phyloP scores from a whole-genome alignment of 2,329 filamentous ascomycete species.

The Dothiorella sarmentorum region DNA sequence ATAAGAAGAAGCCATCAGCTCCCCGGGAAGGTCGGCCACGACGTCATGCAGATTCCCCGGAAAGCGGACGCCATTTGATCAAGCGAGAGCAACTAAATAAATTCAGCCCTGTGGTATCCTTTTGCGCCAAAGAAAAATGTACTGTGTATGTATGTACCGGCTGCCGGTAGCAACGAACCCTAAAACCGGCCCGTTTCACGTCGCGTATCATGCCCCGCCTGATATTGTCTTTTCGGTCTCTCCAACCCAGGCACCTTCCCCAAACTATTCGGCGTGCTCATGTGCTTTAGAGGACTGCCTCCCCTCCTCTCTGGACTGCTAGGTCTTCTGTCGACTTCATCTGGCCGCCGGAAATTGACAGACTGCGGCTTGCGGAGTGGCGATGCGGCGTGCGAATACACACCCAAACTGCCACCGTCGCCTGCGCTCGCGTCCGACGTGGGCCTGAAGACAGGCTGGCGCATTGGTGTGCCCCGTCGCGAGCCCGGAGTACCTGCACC shows the following conservation, averaged over 20 bases:
- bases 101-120: background rate
- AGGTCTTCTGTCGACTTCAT: slow-evolving; percentile 27
- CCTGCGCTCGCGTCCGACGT: slow-evolving; percentile 40
- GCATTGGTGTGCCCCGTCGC: slow-evolving; percentile 46
- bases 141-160: no score
- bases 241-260: slow-evolving; percentile 5
- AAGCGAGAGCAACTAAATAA: background rate
- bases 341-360: slow-evolving; percentile 46
- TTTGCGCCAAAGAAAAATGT: background rate
- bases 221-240: slow-evolving; percentile 3
- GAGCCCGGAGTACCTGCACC: slow-evolving; percentile 43
- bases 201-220: background rate
- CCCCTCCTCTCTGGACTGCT: slow-evolving; percentile 38
- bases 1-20: no score
- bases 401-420: slow-evolving; percentile 74
- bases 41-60: no score
- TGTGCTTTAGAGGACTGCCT: slow-evolving; percentile 45
- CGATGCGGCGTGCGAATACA: slow-evolving; percentile 76
- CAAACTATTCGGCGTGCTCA: slow-evolving; percentile 33
- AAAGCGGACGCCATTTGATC: background rate
- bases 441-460: slow-evolving; percentile 46
- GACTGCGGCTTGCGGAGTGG: slow-evolving; percentile 76
- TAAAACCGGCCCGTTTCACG: slow-evolving; percentile 1
- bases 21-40: no score
- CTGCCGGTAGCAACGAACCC: background rate